A percentile compares a stretch with the other conserved stretches of the same genome.
Evolutionary conservation across 306 rosid genomes (phyloP).

Genomic region (Trifolium repens): DNA sequence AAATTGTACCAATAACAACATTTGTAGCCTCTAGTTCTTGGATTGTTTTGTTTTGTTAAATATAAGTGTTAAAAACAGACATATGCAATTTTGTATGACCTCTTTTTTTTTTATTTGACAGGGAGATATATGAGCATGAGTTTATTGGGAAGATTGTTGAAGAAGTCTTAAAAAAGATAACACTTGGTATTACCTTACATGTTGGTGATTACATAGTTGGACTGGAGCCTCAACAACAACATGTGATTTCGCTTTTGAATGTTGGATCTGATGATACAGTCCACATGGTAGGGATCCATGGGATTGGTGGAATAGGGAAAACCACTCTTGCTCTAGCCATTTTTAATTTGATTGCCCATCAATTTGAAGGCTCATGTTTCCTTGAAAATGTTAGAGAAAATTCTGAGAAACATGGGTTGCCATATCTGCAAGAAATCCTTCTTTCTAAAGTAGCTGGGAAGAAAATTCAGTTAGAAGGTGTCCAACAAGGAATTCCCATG

Average conservation of each 20-base stretch:
- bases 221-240: background rate
- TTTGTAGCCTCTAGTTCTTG: no score
- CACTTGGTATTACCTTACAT: background rate
- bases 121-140: background rate
- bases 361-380: background rate
- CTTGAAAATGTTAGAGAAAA: background rate
- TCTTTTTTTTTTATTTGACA: no score
- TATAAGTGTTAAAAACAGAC: no score
- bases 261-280: background rate
- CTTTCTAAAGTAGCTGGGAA: background rate
- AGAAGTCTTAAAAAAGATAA: background rate
- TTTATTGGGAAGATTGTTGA: background rate
- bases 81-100: no score
- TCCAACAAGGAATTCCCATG: background rate
- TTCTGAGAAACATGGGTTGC: background rate
- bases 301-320: background rate
- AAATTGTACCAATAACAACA: no score
- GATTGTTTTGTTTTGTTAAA: no score
- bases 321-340: conserved; percentile 1
- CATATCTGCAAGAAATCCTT: background rate
- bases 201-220: background rate
- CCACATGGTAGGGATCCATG: background rate
- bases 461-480: background rate
- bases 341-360: background rate
- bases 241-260: background rate